Evolutionary conservation across 371 early-diverging fungal species (phyloP), one percentile per base, ranked within the genome.

Genomic region (Circinella minor): DNA sequence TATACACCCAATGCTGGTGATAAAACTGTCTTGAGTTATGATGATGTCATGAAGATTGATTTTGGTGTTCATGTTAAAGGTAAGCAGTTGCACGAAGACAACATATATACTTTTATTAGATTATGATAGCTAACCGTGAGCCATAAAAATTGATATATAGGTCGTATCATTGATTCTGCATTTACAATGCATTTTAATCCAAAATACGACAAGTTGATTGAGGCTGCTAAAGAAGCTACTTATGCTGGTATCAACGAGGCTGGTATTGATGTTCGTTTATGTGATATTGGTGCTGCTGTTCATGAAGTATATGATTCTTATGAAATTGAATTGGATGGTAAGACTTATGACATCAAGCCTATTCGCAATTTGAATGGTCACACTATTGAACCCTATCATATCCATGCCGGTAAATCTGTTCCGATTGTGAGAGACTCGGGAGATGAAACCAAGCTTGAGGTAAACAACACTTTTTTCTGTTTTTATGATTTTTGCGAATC

Each of bases 351-450:
- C 71, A 94, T 99, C 68, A 96, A 95, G 74, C 93, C 98, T 39
- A 98, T 99, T 71, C 90, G 95, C 63, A 99, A 99, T 84, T 83
- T 99, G 77, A 95, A 96, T 74, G 99, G 99, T 20, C 99, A 99
- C 80, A 95, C 96, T 27, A 99, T 99, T 71, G 95, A 86, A 14
- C 92, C 89, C 17, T 99, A 98, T 81, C 88, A 88, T 67, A 99
- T 99, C 65, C 99, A 99, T 82, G 96, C 86, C 55, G 98, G 99
- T 60, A 98, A 99, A 75, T 93, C 96, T 1, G 96, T 99, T 8
- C 99, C 99, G 2, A 97, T 97, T 73, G 92, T 99, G 43, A 89
- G 94, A 62, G 87, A 89, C 55, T 91, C 92, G 54, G 90, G 92
- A 20, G 99, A 99, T 77, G 88, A 90, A 63, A 97, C 98, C 34